Evolutionary conservation across 1,284 basidiomycete species (phyloP), one percentile per base, ranked within the genome.

Genomic region (Microbotryum intermedium): DNA sequence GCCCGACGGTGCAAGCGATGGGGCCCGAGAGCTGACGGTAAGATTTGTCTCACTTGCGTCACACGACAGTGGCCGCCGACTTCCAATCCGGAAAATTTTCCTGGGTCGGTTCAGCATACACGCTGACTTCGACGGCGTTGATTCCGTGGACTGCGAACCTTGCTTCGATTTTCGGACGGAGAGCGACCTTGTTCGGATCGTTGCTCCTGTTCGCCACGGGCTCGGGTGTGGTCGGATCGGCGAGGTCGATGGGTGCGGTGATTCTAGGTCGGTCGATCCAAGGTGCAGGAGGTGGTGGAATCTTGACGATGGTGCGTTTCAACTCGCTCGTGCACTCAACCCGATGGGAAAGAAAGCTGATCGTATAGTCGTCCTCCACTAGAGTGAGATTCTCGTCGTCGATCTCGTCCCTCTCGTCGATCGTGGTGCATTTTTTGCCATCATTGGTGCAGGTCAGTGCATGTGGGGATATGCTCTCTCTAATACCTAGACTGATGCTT

Each of bases 151-250:
- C 60, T 20, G 66, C 57, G 10, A 65, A 65, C 3, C 47, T 70
- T 26, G 66, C 71, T 18, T 18, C 50, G 30, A 63, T 66, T 23
- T 67, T 68, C 34, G 65, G 67, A 6, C 65, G 72, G 6, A 72
- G 74, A 51, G 67, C 72, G 7, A 62, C 73, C 29, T 64, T 76
- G 43, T 69, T 71, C 21, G 68, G 45, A 20, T 68, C 71, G 13
- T 71, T 74, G 53, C 7, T 66, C 47, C 54, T 74, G 49, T 76
- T 76, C 66, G 68, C 74, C 7, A 49, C 74, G 42, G 75, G 75
- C 0, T 71, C 69, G 2, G 72, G 70, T 0, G 30, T 76, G n/a
- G 72, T 71, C 43, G 75, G 74, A 11, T 72, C 74, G 2, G 74
- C 72, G 0, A 70, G 72, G 46, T 67, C 61, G 56, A 73, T 73